Conservation (phyloP, 768 basidiomycete genomes). For the Leccinum imitatum region DNA sequence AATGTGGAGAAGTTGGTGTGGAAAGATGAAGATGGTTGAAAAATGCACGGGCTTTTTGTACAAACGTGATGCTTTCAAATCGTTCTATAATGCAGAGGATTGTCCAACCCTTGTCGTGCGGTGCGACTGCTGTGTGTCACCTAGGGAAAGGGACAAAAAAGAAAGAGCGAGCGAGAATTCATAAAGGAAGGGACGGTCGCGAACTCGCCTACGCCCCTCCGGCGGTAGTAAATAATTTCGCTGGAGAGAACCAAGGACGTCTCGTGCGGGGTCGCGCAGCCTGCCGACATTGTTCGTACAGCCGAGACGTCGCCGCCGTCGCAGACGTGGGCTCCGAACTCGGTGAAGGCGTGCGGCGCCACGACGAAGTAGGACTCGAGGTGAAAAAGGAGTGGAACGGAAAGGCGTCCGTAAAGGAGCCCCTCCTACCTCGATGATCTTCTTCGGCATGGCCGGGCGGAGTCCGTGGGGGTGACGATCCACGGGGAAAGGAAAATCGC, state of each 20-base stretch:
- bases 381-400: constrained; percentile 42
- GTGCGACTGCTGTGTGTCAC: constrained; percentile 5
- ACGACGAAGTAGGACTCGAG: constrained; percentile 32
- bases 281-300: constrained; percentile 35
- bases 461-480: constrained; percentile 29
- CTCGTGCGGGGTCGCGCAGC: constrained; percentile 39
- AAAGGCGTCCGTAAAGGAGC: constrained; percentile 43
- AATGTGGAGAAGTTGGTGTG: constrained; percentile 17
- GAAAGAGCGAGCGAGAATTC: neutral
- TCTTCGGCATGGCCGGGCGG: constrained; percentile 23
- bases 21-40: constrained; percentile 5
- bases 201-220: constrained; percentile 33
- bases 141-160: constrained; percentile 2
- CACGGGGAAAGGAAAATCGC: constrained; percentile 36
- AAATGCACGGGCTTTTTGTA: constrained; percentile 18
- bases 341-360: constrained; percentile 41
- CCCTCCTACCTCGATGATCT: constrained; percentile 28
- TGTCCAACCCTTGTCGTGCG: constrained; percentile 2
- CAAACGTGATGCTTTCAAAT: constrained; percentile 22
- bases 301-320: constrained; percentile 24
- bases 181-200: constrained; percentile 6
- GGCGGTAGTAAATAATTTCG: constrained; percentile 48
- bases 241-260: constrained; percentile 55
- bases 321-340: constrained; percentile 31
- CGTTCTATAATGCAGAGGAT: constrained; percentile 16